Evolutionary conservation across 306 rosid species (phyloP), one percentile per base, ranked within the genome.

Genomic region (Quercus agrifolia): DNA sequence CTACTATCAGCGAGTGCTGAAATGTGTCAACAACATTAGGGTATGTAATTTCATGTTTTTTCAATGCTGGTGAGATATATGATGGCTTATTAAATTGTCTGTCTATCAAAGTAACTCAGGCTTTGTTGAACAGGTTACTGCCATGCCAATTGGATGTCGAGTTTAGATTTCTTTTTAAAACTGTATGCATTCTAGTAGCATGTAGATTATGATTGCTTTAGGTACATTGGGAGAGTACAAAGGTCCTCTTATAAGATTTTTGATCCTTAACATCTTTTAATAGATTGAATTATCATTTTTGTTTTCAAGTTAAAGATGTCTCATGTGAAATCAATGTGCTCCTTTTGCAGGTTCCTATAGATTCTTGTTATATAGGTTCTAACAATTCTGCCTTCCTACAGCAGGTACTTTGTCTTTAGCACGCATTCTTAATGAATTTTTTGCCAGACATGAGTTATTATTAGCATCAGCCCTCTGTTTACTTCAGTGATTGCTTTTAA

Each of bases 311-410:
- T 23, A 23, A 23, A 23, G 23, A 23, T 23, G 23, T 23, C 23
- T 23, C 23, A 1, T 23, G 23, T 23, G 23, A 23, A 23, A 23
- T 23, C 23, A 23, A 23, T 23, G 23, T 23, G 23, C 23, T 23
- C 23, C 23, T 23, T 23, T 23, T 23, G 23, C 23, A 23, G 23
- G 23, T 23, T 23, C 23, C 23, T 23, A 23, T 23, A 23, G 23
- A 23, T 23, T 23, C 23, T 23, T 23, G 23, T 23, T 23, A 23
- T 23, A 23, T 23, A 23, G 23, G 23, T 23, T 23, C 91, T 4
- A 87, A 77, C 82, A 95, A 95, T 84, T 95, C 99, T 74, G 94
- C 98, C 71, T 95, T 95, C 86, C 94, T 95, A 78, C 97, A 95
- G 91, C 99, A 95, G 99, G 99, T 95, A 87, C 41, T 38, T 58